Conservation (phyloP, 2,329 filamentous ascomycete genomes). For the Sarocladium brachiariae region DNA sequence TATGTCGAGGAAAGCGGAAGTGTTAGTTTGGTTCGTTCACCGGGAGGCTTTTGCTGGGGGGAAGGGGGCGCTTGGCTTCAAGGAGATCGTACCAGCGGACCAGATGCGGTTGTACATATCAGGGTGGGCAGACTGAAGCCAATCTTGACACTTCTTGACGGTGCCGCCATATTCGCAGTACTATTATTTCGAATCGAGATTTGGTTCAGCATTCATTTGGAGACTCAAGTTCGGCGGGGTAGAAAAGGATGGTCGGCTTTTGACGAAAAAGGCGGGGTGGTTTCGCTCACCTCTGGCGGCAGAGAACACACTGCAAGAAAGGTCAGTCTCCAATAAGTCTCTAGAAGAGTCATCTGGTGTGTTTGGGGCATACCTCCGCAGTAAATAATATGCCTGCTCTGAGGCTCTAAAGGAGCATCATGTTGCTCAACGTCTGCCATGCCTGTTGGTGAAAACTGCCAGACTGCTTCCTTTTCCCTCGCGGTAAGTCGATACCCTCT, state of each 20-base stretch:
- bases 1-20: too few species aligned
- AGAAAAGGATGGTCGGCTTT: constrained; percentile 6
- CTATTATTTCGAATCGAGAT: constrained; percentile 40
- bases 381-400: constrained; percentile 46
- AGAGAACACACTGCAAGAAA: constrained; percentile 50
- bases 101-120: constrained; percentile 74
- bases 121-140: constrained; percentile 72
- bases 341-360: not conserved
- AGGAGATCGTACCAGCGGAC: constrained; percentile 61
- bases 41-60: not conserved
- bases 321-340: not conserved
- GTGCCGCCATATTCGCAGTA: constrained; percentile 99
- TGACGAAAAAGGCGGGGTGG: not conserved
- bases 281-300: constrained; percentile 51
- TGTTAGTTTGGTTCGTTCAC: too few species aligned
- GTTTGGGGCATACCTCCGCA: constrained; percentile 46
- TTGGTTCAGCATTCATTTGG: constrained; percentile 7
- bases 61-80: not conserved
- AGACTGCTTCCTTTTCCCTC: too few species aligned
- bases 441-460: constrained; percentile 3
- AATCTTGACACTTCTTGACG: constrained; percentile 93
- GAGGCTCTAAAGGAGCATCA: constrained; percentile 38
- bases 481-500: too few species aligned
- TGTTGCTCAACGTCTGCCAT: constrained; percentile 50
- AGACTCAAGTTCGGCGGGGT: constrained; percentile 10